Conservation (phyloP, 2,329 filamentous ascomycete genomes). For the Botrytis aclada region DNA sequence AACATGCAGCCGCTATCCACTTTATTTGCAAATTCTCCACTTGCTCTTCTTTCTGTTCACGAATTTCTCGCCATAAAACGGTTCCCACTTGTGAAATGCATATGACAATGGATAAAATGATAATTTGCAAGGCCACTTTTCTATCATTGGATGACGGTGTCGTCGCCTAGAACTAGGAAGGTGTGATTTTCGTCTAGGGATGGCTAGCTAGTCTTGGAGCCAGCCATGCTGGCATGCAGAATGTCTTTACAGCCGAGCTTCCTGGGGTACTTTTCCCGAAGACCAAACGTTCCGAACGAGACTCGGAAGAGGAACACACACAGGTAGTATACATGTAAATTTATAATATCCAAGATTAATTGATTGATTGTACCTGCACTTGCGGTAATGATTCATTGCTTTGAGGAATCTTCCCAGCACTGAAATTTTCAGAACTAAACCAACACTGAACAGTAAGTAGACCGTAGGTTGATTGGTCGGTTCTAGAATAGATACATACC, state of each 20-base stretch:
- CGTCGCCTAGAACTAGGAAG: slow-evolving; percentile 8
- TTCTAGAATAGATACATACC: neutral
- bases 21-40: neutral
- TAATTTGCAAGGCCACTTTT: neutral
- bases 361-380: neutral
- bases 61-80: neutral
- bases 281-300: neutral
- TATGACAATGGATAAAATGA: neutral
- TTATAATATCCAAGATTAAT: neutral
- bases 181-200: slow-evolving; percentile 10
- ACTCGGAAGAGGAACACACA: neutral
- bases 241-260: slow-evolving; percentile 6
- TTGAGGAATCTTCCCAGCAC: no score
- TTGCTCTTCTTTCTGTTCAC: neutral
- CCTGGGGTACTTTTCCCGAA: slow-evolving; percentile 11
- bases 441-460: neutral
- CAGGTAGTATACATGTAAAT: neutral
- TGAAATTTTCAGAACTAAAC: neutral
- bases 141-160: slow-evolving; percentile 8
- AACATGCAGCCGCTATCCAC: neutral
- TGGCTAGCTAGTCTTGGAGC: slow-evolving; percentile 1
- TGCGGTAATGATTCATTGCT: neutral
- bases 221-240: slow-evolving; percentile 14
- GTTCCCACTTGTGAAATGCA: neutral
- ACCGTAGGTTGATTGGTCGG: neutral